These are phyloP conservation scores for Pseudohyphozyma bogoriensis DNA, from an alignment of 768 basidiomycete genomes.

Conservation along the genomic window DNA sequence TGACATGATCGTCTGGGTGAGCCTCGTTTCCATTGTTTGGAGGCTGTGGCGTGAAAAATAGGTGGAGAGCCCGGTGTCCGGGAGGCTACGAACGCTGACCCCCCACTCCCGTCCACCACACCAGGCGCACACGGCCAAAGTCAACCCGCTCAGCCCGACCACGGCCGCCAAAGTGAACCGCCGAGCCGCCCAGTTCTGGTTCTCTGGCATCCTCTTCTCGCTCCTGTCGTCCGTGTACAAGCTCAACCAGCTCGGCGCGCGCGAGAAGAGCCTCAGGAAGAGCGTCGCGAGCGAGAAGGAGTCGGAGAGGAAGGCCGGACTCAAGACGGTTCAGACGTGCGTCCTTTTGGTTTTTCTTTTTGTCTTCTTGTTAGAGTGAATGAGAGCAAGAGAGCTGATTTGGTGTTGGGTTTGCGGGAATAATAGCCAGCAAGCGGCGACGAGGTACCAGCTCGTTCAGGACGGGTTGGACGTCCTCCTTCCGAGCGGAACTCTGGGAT, in stretches of 20 bases:
- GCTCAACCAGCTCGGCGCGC: conserved; percentile 24
- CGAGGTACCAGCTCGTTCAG: conserved; percentile 68
- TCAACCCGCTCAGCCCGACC: conserved; percentile 23
- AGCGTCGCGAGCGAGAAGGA: conserved; percentile 52
- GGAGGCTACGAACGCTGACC: not conserved
- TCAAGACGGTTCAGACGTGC: conserved; percentile 40
- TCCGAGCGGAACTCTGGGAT: conserved; percentile 69
- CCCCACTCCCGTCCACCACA: not conserved
- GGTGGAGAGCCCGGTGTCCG: no score
- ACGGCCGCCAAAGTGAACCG: conserved; percentile 14
- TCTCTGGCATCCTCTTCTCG: conserved; percentile 31
- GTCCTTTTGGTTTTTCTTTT: not conserved
- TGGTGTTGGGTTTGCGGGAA: not conserved
- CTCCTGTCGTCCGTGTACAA: conserved; percentile 29
- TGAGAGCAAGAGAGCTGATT: conserved; percentile 37
- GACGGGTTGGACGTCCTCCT: conserved; percentile 83
- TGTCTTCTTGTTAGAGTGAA: not conserved
- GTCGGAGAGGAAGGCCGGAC: conserved; percentile 54
- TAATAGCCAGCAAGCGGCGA: conserved; percentile 48
- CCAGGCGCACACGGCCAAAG: conserved; percentile 33
- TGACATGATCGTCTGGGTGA: conserved; percentile 78
- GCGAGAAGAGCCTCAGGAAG: conserved; percentile 25
- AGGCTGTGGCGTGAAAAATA: no score
- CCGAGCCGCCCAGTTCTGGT: conserved; percentile 29
- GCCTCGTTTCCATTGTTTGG: conserved; percentile 33